These are phyloP conservation scores for Plasmopara halstedii DNA, from an alignment of 352 stramenopile species.

Conservation along the genomic window DNA sequence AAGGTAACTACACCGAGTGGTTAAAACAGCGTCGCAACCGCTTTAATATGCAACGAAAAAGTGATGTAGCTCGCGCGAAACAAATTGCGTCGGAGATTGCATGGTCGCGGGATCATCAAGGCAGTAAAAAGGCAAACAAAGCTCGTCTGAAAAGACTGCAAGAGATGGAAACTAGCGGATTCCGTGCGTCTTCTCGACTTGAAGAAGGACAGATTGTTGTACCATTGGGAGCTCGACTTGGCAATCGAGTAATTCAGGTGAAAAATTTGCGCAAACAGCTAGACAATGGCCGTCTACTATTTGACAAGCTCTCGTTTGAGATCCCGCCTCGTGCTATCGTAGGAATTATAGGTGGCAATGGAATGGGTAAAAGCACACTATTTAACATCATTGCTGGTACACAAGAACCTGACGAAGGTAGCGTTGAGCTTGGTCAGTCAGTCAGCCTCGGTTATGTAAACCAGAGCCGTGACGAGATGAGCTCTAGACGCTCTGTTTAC, in stretches of 20 bases:
- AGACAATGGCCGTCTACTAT: conserved; percentile 78
- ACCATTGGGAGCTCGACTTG: conserved; percentile 87
- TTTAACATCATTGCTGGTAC: conserved; percentile 93
- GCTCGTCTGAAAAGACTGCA: conserved; percentile 91
- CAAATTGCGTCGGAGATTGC: conserved; percentile 91
- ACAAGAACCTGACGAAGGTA: conserved; percentile 81
- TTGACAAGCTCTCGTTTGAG: conserved; percentile 91
- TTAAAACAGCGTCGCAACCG: conserved; percentile 92
- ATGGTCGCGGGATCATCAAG: conserved; percentile 87
- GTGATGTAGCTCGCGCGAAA: conserved; percentile 85
- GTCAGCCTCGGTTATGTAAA: conserved; percentile 74
- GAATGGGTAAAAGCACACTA: conserved; percentile 95
- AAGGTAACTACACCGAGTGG: conserved; percentile 98
- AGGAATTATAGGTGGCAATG: conserved; percentile 97
- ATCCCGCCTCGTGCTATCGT: conserved; percentile 95
- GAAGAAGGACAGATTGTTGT: conserved; percentile 88
- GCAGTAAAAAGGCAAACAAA: conserved; percentile 87
- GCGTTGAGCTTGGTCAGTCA: conserved; percentile 65
- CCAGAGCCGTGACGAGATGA: conserved; percentile 68
- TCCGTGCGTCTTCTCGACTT: conserved; percentile 46
- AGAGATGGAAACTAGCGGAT: conserved; percentile 71
- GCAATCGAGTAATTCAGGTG: conserved; percentile 88
- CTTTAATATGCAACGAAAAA: conserved; percentile 92
- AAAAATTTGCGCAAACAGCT: conserved; percentile 67
- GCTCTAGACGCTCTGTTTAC: conserved; percentile 59